phyloP scores from a whole-genome alignment of 2,329 filamentous ascomycete species.

The Penicillium frequentans region DNA sequence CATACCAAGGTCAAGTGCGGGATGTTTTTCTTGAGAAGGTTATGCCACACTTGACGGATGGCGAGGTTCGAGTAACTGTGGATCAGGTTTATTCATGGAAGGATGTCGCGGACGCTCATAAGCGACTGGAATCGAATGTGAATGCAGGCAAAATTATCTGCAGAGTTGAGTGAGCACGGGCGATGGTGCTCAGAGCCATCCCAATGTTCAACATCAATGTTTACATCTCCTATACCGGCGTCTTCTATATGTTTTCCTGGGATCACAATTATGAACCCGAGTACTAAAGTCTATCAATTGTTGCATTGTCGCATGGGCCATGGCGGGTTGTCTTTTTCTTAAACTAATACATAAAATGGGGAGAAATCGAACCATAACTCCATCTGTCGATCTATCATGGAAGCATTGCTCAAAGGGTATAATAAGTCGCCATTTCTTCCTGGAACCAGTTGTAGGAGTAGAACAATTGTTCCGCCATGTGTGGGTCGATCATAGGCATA shows the following conservation, averaged over 20 bases:
- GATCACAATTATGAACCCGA: too few relatives aligned
- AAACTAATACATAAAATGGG: not conserved
- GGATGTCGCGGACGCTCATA: not conserved
- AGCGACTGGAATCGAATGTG: not conserved
- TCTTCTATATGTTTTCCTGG: too few relatives aligned
- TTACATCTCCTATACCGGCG: too few relatives aligned
- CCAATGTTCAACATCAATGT: too few relatives aligned
- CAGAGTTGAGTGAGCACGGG: not conserved
- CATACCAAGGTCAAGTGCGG: too few relatives aligned
- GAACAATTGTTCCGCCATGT: slow-evolving; percentile 38
- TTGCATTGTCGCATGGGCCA: too few relatives aligned
- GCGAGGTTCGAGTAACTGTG: not conserved
- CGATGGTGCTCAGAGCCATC: too few relatives aligned
- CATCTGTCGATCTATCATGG: slow-evolving; percentile 8
- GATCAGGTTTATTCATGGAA: not conserved
- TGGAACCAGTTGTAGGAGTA: slow-evolving; percentile 43
- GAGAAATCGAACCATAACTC: not conserved
- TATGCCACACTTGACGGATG: too few relatives aligned
- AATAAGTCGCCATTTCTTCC: slow-evolving; percentile 40
- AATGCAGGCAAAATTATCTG: not conserved
- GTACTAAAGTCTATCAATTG: too few relatives aligned
- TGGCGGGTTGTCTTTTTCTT: not conserved
- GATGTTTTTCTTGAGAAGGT: too few relatives aligned
- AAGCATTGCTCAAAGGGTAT: slow-evolving; percentile 33
- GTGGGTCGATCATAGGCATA: slow-evolving; percentile 35